phyloP scores from a whole-genome alignment of 768 basidiomycete species.

The Trametes coccinea region DNA sequence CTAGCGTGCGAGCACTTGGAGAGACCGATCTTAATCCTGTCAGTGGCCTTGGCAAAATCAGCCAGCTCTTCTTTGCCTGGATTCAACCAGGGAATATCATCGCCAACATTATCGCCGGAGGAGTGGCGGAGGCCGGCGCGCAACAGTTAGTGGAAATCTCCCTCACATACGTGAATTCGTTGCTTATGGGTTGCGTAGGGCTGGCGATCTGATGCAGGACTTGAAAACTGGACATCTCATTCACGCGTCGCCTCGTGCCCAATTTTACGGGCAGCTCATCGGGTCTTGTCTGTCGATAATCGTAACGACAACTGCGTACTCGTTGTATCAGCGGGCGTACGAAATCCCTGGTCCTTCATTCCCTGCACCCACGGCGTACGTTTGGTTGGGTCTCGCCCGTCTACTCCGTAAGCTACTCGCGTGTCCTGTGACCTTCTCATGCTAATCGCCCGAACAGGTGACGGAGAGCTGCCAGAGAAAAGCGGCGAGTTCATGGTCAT shows the following conservation, averaged over 20 bases:
- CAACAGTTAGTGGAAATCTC: constrained; percentile 61
- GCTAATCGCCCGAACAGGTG: constrained; percentile 49
- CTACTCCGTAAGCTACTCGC: constrained; percentile 57
- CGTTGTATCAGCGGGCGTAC: constrained; percentile 85
- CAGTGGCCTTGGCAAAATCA: constrained; percentile 92
- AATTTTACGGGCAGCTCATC: constrained; percentile 92
- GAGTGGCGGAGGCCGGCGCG: constrained; percentile 95
- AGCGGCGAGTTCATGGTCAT: constrained; percentile 75
- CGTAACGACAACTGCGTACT: constrained; percentile 86
- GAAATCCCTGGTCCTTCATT: constrained; percentile 92
- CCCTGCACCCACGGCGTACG: constrained; percentile 92
- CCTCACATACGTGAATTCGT: neutral
- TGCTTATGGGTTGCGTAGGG: constrained; percentile 46
- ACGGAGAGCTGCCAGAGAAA: constrained; percentile 79
- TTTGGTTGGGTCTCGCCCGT: constrained; percentile 83
- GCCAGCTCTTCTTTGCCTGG: constrained; percentile 92
- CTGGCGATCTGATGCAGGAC: constrained; percentile 98
- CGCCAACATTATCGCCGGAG: constrained; percentile 97
- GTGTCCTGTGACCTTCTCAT: neutral
- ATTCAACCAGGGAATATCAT: constrained; percentile 93
- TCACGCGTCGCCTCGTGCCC: constrained; percentile 87
- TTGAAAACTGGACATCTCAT: constrained; percentile 96
- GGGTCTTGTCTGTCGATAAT: constrained; percentile 87
- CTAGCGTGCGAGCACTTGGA: constrained; percentile 87
- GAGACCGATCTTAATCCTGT: constrained; percentile 95